Conservation (phyloP, 2,329 filamentous ascomycete genomes). For the Fusarium buxicola region DNA sequence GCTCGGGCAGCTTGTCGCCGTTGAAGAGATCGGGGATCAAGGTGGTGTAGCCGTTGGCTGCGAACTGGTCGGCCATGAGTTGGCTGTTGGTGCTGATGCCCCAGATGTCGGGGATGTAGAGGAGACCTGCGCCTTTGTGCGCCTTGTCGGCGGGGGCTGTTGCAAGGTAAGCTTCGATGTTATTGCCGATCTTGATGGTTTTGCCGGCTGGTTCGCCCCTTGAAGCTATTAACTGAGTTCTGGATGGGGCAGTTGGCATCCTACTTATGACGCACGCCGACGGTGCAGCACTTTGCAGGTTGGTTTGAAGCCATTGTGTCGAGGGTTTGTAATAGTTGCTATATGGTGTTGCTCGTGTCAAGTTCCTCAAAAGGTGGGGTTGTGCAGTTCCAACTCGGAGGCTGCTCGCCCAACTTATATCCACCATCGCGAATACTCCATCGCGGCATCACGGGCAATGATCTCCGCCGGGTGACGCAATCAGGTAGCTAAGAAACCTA, state of each 20-base stretch:
- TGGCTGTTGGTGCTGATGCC: slow-evolving; percentile 56
- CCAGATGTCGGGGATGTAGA: slow-evolving; percentile 54
- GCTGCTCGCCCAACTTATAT: slow-evolving; percentile 24
- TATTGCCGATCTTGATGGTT: slow-evolving; percentile 57
- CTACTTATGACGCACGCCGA: slow-evolving; percentile 66
- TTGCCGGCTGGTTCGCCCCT: slow-evolving; percentile 63
- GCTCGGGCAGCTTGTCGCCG: slow-evolving; percentile 49
- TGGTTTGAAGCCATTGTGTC: slow-evolving; percentile 64
- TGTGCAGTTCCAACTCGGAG: slow-evolving; percentile 4
- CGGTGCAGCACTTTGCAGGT: slow-evolving; percentile 63
- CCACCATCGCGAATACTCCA: too few relatives aligned
- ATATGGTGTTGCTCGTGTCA: slow-evolving; percentile 1
- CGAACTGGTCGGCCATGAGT: slow-evolving; percentile 56
- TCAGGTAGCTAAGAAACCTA: too few relatives aligned
- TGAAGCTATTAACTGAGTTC: background rate
- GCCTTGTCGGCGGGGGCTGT: slow-evolving; percentile 51
- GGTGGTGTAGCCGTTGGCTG: slow-evolving; percentile 54
- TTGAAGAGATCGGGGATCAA: slow-evolving; percentile 55
- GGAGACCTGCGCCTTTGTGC: slow-evolving; percentile 47
- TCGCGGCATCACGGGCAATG: slow-evolving; percentile 16
- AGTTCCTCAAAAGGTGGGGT: background rate
- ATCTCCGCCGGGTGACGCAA: slow-evolving; percentile 38
- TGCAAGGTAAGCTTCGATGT: slow-evolving; percentile 64
- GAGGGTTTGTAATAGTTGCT: background rate
- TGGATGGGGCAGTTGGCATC: slow-evolving; percentile 40